Percentiles rank a stretch among this genome's conserved stretches.
Conservation (phyloP, 495 filamentous ascomycete species). For the Neurospora sp. region DNA sequence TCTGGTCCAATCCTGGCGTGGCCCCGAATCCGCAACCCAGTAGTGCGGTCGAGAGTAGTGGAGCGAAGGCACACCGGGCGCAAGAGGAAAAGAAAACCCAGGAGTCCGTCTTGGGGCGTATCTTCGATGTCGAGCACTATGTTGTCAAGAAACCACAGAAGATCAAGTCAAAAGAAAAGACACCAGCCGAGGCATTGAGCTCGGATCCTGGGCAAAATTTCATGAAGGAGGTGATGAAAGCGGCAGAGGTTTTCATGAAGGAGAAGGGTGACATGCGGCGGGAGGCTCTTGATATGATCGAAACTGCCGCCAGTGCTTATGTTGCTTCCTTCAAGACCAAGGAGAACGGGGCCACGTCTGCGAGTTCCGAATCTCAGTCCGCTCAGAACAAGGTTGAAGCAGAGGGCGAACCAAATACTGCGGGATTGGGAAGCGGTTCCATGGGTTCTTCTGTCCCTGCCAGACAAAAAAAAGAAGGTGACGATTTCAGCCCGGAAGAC, state of each 20-base stretch:
- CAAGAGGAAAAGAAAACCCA: slow-evolving; percentile 42
- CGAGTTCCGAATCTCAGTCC: not conserved
- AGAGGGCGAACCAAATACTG: not conserved
- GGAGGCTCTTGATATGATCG: slow-evolving; percentile 33
- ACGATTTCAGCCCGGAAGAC: slow-evolving; percentile 33
- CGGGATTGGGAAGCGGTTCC: not conserved
- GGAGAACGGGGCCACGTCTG: not conserved
- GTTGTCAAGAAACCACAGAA: slow-evolving; percentile 16
- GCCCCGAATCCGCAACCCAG: not conserved
- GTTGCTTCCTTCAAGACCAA: slow-evolving; percentile 24
- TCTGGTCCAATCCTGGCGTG: not conserved
- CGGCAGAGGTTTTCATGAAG: slow-evolving; percentile 25
- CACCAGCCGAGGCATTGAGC: slow-evolving; percentile 13
- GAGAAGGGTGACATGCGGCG: slow-evolving; percentile 24
- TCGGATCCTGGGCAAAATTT: slow-evolving; percentile 25
- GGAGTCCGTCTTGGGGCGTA: slow-evolving; percentile 42
- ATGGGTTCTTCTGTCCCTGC: not conserved
- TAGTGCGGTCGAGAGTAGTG: slow-evolving; percentile 13
- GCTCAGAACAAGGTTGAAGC: slow-evolving; percentile 6
- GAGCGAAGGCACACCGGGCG: slow-evolving; percentile 30
- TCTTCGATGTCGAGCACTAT: slow-evolving; percentile 40
- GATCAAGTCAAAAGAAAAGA: slow-evolving; percentile 21
- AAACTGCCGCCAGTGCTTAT: slow-evolving; percentile 35
- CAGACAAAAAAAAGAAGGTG: slow-evolving; percentile 16
- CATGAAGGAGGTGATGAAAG: slow-evolving; percentile 29